Percentiles rank a stretch among this genome's conserved stretches.
Evolutionary conservation across 108 stramenopile species (phyloP).

Genomic region (Skeletonema potamos): DNA sequence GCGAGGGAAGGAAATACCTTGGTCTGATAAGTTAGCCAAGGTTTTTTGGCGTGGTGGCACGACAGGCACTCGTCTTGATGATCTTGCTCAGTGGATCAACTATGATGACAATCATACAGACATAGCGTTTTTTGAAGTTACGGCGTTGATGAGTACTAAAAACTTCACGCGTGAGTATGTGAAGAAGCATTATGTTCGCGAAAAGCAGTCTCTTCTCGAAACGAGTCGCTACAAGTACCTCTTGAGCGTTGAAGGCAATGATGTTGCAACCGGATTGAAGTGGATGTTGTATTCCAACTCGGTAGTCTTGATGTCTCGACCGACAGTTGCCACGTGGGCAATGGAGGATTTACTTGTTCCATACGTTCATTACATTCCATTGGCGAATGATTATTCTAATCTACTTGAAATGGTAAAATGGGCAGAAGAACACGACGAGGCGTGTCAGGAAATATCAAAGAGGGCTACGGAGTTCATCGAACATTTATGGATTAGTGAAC

Average conservation of each 20-base stretch:
- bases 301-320: slow-evolving; percentile 34
- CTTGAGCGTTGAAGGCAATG: slow-evolving; percentile 12
- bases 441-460: slow-evolving; percentile 63
- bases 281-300: slow-evolving; percentile 42
- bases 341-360: slow-evolving; percentile 76
- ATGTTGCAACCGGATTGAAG: slow-evolving; percentile 15
- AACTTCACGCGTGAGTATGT: neutral
- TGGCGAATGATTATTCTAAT: slow-evolving; percentile 58
- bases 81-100: slow-evolving; percentile 1
- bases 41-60: neutral
- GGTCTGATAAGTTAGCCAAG: neutral
- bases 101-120: neutral
- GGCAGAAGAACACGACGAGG: slow-evolving; percentile 64
- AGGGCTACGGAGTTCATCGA: slow-evolving; percentile 71
- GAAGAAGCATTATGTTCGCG: neutral
- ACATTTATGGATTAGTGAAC: slow-evolving; percentile 34
- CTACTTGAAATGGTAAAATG: slow-evolving; percentile 72
- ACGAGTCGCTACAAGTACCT: slow-evolving; percentile 9
- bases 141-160: neutral
- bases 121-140: neutral
- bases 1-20: slow-evolving; percentile 1
- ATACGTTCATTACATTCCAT: slow-evolving; percentile 79
- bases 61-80: neutral
- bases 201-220: neutral
- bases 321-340: slow-evolving; percentile 60